These are phyloP conservation scores for Auricularia heimuer DNA, from an alignment of 768 basidiomycete species.

Conservation along the genomic window DNA sequence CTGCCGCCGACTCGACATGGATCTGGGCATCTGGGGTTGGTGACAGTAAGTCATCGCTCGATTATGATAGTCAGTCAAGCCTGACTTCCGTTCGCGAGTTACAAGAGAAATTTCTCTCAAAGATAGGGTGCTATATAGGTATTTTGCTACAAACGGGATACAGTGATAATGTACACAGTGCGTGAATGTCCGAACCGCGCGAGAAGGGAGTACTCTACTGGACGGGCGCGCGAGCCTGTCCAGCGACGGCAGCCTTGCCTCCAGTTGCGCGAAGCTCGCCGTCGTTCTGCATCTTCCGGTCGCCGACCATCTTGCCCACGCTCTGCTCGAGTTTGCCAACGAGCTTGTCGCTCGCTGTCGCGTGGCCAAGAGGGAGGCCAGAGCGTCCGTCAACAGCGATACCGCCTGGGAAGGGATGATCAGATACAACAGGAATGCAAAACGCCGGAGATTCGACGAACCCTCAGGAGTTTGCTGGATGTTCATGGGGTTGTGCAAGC, in stretches of 20 bases:
- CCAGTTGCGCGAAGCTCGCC: slow-evolving; percentile 46
- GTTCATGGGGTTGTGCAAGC: slow-evolving; percentile 19
- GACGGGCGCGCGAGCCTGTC: slow-evolving; percentile 27
- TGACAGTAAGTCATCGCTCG: too few species aligned
- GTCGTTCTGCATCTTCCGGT: slow-evolving; percentile 43
- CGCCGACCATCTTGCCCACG: slow-evolving; percentile 37
- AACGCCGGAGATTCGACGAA: slow-evolving; percentile 6
- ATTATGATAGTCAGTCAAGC: too few species aligned
- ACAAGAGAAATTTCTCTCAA: too few species aligned
- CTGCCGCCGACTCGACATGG: too few species aligned
- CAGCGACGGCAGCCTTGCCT: slow-evolving; percentile 37
- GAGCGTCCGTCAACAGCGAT: slow-evolving; percentile 26
- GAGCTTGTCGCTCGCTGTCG: slow-evolving; percentile 42
- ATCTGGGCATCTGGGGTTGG: too few species aligned
- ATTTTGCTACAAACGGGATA: too few species aligned
- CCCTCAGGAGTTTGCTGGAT: slow-evolving; percentile 28
- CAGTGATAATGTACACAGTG: background rate
- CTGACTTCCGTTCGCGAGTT: too few species aligned
- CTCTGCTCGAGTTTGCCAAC: slow-evolving; percentile 44
- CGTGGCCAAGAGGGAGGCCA: slow-evolving; percentile 29
- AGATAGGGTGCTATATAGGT: too few species aligned
- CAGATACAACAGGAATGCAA: background rate
- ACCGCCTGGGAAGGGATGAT: slow-evolving; percentile 17
- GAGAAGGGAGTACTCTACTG: background rate
- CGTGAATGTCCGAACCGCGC: background rate